Base-by-base conservation (phyloP, 1,284 basidiomycete species). In the Malassezia furfur region DNA sequence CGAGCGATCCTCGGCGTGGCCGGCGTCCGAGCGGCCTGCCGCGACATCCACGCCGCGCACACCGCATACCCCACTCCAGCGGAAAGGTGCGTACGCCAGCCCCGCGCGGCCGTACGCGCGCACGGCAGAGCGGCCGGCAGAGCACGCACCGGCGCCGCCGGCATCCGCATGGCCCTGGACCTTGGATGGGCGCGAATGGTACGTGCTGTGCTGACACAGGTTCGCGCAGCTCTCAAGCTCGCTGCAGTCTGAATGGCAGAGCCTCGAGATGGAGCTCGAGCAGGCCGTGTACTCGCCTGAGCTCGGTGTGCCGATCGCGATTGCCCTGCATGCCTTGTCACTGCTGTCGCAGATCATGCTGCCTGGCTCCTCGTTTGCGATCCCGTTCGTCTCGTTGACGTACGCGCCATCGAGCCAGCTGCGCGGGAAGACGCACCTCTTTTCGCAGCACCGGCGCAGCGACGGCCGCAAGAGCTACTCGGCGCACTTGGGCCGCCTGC, bases 61-160 rank as follows among this genome's bases (percentile, higher is more conserved):
- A 25, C 17, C 43, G 19, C 34, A 25, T 11, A 41, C 53, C 12
- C 54, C 54, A 2, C 37, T 56, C 11, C 54, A 50, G 40, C 54
- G 48, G 25, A 56, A 56, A 40, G 54, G 48, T 15, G 54, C 54
- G 3, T 56, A 34, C 31, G 34, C 41, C 8, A 56, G 54, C 15
- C 52, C 52, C 15, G 36, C 47, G 28, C 34, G 31, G 4, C 12
- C 17, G 19, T 34, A 34, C 9, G 10, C 25, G 5, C 7, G 9
- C 39, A 28, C 25, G 25, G 25, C 25, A 4, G 39, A 21, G 11
- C 7, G 2, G 39, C 39, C 39, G 3, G 10, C 19, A 4, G 9
- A 7, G 39, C 19, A 25, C 5, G 21, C 39, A 12, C 12, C 11
- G 39, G 10, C 19, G 25, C 39, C 19, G 21, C 10, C 25, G 25